A percentile compares a stretch with the other conserved stretches of the same genome.
These are phyloP conservation scores for Sporothrix pallida DNA, from an alignment of 2,329 filamentous ascomycete genomes.

Conservation along the genomic window DNA sequence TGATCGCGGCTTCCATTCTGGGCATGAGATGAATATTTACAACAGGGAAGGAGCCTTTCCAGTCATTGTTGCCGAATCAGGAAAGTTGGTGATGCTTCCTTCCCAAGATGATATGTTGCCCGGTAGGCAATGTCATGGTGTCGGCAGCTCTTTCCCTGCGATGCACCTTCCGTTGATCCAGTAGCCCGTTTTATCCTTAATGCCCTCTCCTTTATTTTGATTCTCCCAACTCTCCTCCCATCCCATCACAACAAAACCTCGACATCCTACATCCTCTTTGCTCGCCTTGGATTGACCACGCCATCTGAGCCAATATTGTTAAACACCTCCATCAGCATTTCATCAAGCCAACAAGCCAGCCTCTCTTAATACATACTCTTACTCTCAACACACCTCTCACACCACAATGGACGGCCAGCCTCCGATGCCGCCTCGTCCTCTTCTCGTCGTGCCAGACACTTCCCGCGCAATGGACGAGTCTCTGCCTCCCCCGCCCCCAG, in stretches of 20 bases:
- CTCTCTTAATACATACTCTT: background rate
- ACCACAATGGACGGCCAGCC: constrained; percentile 6
- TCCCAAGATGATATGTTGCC: background rate
- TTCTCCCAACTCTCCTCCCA: background rate
- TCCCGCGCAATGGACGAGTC: background rate
- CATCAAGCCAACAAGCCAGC: background rate
- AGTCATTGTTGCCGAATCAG: background rate
- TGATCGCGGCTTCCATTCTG: background rate
- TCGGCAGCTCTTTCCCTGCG: background rate
- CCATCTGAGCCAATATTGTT: constrained; percentile 5
- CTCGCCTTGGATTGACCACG: background rate
- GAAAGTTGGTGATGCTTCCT: background rate
- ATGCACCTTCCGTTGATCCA: background rate
- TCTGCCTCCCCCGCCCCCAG: background rate
- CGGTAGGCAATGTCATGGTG: background rate
- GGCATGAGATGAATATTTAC: background rate
- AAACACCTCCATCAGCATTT: background rate
- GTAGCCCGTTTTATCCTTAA: too few relatives aligned
- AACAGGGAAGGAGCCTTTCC: background rate
- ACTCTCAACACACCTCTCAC: background rate
- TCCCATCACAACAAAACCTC: background rate
- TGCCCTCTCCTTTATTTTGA: background rate
- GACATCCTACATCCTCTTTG: constrained; percentile 5
- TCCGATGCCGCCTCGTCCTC: constrained; percentile 10
- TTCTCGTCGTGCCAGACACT: background rate